Evolutionary conservation across 495 filamentous ascomycete species (phyloP).

Genomic region (Xylaria longipes): DNA sequence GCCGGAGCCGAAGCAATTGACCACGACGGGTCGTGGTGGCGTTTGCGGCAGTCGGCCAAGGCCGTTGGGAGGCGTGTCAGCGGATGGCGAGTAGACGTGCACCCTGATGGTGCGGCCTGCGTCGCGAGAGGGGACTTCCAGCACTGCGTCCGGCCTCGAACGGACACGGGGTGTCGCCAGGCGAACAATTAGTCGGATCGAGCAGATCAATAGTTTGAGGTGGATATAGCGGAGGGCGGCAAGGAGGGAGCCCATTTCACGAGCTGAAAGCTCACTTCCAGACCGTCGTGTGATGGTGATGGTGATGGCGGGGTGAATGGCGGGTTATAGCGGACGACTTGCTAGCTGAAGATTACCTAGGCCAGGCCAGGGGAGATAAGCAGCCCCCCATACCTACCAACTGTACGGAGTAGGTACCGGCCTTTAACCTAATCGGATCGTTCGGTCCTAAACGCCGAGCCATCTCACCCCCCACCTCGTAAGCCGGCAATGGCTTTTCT

Average conservation of each 20-base stretch:
- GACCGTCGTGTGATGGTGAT: not conserved
- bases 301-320: too few relatives aligned
- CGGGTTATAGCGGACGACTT: not conserved
- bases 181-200: constrained; percentile 5
- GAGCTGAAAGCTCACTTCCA: not conserved
- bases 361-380: not conserved
- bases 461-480: not conserved
- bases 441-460: not conserved
- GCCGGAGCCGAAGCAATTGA: constrained; percentile 56
- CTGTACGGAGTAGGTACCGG: too few relatives aligned
- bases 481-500: not conserved
- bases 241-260: not conserved
- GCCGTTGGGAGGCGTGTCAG: not conserved
- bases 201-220: not conserved
- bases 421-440: not conserved
- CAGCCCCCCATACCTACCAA: too few relatives aligned
- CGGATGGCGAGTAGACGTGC: constrained; percentile 49
- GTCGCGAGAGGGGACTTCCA: constrained; percentile 52
- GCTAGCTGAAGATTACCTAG: not conserved
- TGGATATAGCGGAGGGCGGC: not conserved
- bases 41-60: constrained; percentile 17
- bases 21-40: constrained; percentile 48
- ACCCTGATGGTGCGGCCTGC: constrained; percentile 50
- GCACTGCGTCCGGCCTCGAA: constrained; percentile 44
- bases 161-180: not conserved